phyloP scores from a whole-genome alignment of 2,329 filamentous ascomycete species.

The Sphaerulina vaccinii region DNA sequence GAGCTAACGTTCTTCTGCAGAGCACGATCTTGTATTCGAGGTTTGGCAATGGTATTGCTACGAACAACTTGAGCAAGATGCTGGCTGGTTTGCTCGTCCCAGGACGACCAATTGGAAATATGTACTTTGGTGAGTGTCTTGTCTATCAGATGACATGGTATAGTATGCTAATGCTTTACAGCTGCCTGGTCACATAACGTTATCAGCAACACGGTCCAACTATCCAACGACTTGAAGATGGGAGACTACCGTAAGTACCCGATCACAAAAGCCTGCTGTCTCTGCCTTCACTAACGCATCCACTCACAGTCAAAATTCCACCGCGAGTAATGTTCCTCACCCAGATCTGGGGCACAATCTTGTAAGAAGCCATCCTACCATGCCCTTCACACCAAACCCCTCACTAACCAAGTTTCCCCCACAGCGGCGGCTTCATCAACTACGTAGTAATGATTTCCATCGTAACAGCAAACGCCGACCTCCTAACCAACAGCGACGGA shows the following conservation, averaged over 20 bases:
- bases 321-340: slow-evolving; percentile 57
- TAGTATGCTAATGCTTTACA: no score
- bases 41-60: slow-evolving; percentile 58
- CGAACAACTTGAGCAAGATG: slow-evolving; percentile 60
- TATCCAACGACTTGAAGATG: slow-evolving; percentile 57
- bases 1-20: slow-evolving; percentile 1
- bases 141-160: no score
- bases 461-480: slow-evolving; percentile 49
- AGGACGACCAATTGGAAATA: slow-evolving; percentile 54
- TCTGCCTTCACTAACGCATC: not conserved
- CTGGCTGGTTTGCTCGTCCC: slow-evolving; percentile 54
- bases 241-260: slow-evolving; percentile 54
- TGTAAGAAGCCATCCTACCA: slow-evolving; percentile 32
- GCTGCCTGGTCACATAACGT: slow-evolving; percentile 59
- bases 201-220: slow-evolving; percentile 51
- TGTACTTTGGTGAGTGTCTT: slow-evolving; percentile 51
- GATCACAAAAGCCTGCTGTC: not conserved
- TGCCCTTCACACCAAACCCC: not conserved
- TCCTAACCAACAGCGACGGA: slow-evolving; percentile 49
- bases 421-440: slow-evolving; percentile 39
- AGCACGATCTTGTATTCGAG: slow-evolving; percentile 44
- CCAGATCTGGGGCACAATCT: slow-evolving; percentile 56
- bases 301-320: slow-evolving; percentile 49
- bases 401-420: not conserved
- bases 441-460: slow-evolving; percentile 59